Evolutionary conservation across 768 basidiomycete species (phyloP).

Genomic region (Naematelia encephala): DNA sequence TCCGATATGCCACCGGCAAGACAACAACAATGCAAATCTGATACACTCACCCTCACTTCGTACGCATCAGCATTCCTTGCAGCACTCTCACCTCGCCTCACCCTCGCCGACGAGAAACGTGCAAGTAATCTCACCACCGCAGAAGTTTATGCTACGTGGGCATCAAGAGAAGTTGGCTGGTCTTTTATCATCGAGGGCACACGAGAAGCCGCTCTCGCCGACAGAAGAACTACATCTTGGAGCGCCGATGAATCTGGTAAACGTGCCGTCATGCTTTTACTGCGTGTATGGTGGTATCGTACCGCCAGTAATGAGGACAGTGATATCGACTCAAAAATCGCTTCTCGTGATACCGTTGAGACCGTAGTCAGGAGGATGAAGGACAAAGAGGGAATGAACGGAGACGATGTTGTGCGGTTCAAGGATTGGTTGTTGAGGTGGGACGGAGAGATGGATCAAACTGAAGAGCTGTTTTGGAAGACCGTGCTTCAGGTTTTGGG

Average conservation of each 20-base stretch:
- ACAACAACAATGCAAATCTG: conserved; percentile 40
- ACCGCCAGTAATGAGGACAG: conserved; percentile 44
- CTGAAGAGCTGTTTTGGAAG: conserved; percentile 48
- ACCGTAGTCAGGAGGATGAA: conserved; percentile 43
- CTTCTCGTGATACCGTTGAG: conserved; percentile 48
- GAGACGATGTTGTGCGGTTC: conserved; percentile 46
- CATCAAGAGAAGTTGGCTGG: conserved; percentile 51
- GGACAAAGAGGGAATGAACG: conserved; percentile 40
- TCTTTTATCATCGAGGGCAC: conserved; percentile 48
- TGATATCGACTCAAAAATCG: conserved; percentile 44
- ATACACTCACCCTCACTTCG: conserved; percentile 40
- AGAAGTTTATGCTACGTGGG: conserved; percentile 50
- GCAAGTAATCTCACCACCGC: conserved; percentile 44
- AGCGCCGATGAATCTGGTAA: conserved; percentile 44
- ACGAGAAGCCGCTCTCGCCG: conserved; percentile 34
- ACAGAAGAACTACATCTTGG: conserved; percentile 42
- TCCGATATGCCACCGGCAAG: conserved; percentile 32
- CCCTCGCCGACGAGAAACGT: conserved; percentile 40
- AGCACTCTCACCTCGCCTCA: conserved; percentile 35
- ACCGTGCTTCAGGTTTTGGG: conserved; percentile 42
- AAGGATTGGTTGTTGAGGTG: conserved; percentile 29
- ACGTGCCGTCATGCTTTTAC: conserved; percentile 43
- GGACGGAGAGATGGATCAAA: conserved; percentile 48
- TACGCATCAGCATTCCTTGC: conserved; percentile 45
- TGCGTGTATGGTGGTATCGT: conserved; percentile 48